Evolutionary conservation across 352 stramenopile genomes (phyloP).

Genomic region (Hyaloperonospora brassicae): DNA sequence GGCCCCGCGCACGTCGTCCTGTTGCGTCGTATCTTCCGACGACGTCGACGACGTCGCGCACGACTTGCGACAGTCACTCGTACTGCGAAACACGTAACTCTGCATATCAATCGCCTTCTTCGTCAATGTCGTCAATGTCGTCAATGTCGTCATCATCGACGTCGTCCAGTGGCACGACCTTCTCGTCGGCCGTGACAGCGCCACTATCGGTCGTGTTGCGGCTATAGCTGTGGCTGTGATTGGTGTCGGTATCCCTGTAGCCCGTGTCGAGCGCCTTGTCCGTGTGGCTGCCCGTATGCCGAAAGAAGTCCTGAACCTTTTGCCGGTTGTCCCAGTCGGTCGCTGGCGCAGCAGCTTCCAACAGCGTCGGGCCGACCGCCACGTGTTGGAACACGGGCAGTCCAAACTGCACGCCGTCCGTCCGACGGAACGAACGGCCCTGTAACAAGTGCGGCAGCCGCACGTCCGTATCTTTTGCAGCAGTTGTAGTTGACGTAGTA

Average conservation of each 20-base stretch:
- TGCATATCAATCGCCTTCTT: slow-evolving; percentile 58
- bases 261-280: too few relatives aligned
- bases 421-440: slow-evolving; percentile 6
- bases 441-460: slow-evolving; percentile 22
- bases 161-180: too few relatives aligned
- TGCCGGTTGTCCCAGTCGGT: slow-evolving; percentile 38
- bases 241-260: too few relatives aligned
- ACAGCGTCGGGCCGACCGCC: slow-evolving; percentile 16
- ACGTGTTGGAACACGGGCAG: slow-evolving; percentile 22
- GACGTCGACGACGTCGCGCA: slow-evolving; percentile 29
- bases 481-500: not conserved
- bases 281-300: slow-evolving; percentile 27
- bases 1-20: slow-evolving; percentile 8
- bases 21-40: slow-evolving; percentile 21
- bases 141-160: not conserved
- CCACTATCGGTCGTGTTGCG: not conserved
- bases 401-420: slow-evolving; percentile 28
- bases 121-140: slow-evolving; percentile 22
- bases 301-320: slow-evolving; percentile 53
- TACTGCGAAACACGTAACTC: slow-evolving; percentile 30
- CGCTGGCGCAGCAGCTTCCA: slow-evolving; percentile 4
- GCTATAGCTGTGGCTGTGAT: too few relatives aligned
- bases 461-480: slow-evolving; percentile 1
- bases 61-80: slow-evolving; percentile 10
- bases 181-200: too few relatives aligned